These are phyloP conservation scores for Trypanosoma melophagium DNA, from an alignment of 208 protist genomes.

Conservation along the genomic window DNA sequence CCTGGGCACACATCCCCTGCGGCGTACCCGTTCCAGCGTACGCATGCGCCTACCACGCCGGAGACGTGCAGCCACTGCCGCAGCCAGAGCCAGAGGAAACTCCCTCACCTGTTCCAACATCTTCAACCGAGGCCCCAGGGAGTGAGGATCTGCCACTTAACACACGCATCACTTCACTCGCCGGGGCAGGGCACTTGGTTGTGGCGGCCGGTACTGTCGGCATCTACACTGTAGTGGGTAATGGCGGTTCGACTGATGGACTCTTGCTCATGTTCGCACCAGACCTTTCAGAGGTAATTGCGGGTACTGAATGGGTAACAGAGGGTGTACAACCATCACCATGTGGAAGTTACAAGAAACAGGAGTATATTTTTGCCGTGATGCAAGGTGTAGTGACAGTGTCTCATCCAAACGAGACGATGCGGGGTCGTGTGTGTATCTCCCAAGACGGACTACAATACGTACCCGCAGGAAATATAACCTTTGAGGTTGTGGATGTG, in stretches of 20 bases:
- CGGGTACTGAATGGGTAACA: conserved; percentile 5
- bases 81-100: neutral
- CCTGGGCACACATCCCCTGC: conserved; percentile 57
- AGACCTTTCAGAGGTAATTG: conserved; percentile 12
- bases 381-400: conserved; percentile 42
- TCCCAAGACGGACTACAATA: conserved; percentile 65
- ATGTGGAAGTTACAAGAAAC: conserved; percentile 69
- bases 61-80: conserved; percentile 26
- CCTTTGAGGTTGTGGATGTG: conserved; percentile 70
- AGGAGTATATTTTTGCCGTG: conserved; percentile 46
- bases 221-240: conserved; percentile 43
- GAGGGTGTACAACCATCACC: conserved; percentile 24
- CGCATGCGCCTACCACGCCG: conserved; percentile 45
- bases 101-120: conserved; percentile 1
- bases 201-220: conserved; percentile 59
- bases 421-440: conserved; percentile 65
- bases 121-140: neutral
- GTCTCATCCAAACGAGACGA: conserved; percentile 32
- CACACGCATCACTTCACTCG: conserved; percentile 47
- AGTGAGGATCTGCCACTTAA: conserved; percentile 17
- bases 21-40: conserved; percentile 31
- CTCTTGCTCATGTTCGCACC: conserved; percentile 67
- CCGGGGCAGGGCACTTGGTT: conserved; percentile 58
- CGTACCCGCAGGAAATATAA: conserved; percentile 51
- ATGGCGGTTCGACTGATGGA: conserved; percentile 23